A percentile compares a stretch with the other conserved stretches of the same genome.
phyloP scores from a whole-genome alignment of 2,329 filamentous ascomycete genomes.

The Tolypocladium paradoxum region DNA sequence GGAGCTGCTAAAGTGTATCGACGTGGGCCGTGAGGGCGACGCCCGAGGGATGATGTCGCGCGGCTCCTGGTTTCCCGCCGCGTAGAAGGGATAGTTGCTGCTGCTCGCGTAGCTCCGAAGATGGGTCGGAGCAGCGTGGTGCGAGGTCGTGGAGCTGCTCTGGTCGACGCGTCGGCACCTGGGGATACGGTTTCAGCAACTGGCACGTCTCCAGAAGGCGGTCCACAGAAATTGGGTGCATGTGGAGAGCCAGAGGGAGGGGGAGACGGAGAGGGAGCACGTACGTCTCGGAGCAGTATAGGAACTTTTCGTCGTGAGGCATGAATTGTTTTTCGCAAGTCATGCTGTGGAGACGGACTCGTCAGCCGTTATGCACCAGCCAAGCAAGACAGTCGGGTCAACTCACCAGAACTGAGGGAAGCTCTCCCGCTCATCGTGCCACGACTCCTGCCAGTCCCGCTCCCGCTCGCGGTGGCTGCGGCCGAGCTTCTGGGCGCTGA shows the following conservation, averaged over 20 bases:
- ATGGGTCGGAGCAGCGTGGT: constrained; percentile 13
- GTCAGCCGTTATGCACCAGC: neutral
- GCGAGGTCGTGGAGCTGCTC: constrained; percentile 21
- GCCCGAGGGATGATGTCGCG: constrained; percentile 54
- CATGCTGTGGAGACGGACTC: constrained; percentile 37
- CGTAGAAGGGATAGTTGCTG: constrained; percentile 32
- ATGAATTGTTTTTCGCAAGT: constrained; percentile 57
- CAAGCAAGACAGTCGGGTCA: constrained; percentile 5
- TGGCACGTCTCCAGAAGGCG: neutral
- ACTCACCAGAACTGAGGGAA: constrained; percentile 57
- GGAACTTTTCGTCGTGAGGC: constrained; percentile 41
- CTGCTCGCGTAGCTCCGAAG: constrained; percentile 18
- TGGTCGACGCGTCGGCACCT: constrained; percentile 47
- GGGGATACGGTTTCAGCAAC: constrained; percentile 10
- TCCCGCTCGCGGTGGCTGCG: constrained; percentile 41
- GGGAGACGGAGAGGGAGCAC: constrained; percentile 17
- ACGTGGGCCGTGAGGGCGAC: constrained; percentile 49
- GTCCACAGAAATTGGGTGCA: neutral
- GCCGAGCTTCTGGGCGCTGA: constrained; percentile 33
- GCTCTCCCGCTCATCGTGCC: constrained; percentile 49
- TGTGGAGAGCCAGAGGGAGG: no score
- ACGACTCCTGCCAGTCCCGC: constrained; percentile 38
- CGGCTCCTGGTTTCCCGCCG: constrained; percentile 37
- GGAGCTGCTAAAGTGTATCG: constrained; percentile 40
- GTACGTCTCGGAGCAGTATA: constrained; percentile 56